Conservation (phyloP, 371 early-diverging fungal genomes). For the Syncephalastrum racemosum region DNA sequence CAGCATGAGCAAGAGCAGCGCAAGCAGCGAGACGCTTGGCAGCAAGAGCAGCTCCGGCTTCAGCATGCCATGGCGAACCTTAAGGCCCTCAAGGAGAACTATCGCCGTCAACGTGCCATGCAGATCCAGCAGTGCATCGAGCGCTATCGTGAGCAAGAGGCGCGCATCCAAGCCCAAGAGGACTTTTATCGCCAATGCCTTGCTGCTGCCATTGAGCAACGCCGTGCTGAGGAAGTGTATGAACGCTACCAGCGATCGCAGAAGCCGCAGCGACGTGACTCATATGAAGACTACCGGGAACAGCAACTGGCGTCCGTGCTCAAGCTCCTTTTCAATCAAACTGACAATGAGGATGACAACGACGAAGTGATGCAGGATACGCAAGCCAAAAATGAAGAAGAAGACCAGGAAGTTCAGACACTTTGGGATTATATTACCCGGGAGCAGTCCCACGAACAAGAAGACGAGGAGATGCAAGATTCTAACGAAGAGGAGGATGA, state of each 20-base stretch:
- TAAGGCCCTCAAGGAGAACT: constrained; percentile 14
- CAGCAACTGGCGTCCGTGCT: constrained; percentile 10
- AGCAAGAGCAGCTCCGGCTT: constrained; percentile 14
- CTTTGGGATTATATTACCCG: constrained; percentile 16
- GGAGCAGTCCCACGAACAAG: constrained; percentile 15
- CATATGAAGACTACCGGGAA: constrained; percentile 11
- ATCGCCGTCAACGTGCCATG: constrained; percentile 22
- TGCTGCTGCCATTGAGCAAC: constrained; percentile 22
- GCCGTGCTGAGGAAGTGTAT: constrained; percentile 9
- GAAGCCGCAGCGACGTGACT: constrained; percentile 7
- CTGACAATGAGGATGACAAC: constrained; percentile 8
- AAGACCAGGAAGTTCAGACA: constrained; percentile 15
- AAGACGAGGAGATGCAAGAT: constrained; percentile 4
- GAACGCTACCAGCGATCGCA: constrained; percentile 7
- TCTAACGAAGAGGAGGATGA: constrained; percentile 7
- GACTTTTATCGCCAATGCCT: constrained; percentile 17
- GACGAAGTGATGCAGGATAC: constrained; percentile 8
- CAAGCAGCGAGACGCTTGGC: constrained; percentile 8
- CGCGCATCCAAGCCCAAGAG: constrained; percentile 6
- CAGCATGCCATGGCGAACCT: constrained; percentile 19
- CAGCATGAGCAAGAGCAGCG: constrained; percentile 17
- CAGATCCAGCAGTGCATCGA: constrained; percentile 17
- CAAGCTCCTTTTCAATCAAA: constrained; percentile 7
- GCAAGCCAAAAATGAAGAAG: constrained; percentile 14
- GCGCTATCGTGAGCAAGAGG: constrained; percentile 11